phyloP scores from a whole-genome alignment of 2,329 filamentous ascomycete genomes.

The Botrytis cinerea region DNA sequence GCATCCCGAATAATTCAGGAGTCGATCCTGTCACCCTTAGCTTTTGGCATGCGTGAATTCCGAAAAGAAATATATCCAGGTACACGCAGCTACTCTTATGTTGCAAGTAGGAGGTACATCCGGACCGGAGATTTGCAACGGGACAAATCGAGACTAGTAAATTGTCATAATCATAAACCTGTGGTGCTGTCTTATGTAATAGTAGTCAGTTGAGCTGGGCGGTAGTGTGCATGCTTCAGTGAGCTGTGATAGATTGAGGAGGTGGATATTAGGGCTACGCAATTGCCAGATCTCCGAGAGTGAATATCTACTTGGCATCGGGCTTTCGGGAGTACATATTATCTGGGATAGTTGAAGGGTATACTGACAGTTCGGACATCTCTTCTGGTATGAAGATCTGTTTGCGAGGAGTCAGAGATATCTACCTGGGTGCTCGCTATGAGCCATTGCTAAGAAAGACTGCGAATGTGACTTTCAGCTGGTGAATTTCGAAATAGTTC shows the following conservation, averaged over 20 bases:
- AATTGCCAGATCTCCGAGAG: too few relatives aligned
- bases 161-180: too few relatives aligned
- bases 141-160: too few relatives aligned
- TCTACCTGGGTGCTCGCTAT: background rate
- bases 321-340: background rate
- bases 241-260: background rate
- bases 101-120: too few relatives aligned
- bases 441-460: background rate
- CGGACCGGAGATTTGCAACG: too few relatives aligned
- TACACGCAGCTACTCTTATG: too few relatives aligned
- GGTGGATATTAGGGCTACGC: background rate
- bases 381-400: background rate
- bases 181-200: too few relatives aligned
- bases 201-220: too few relatives aligned
- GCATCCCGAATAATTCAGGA: too few relatives aligned
- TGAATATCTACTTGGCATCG: background rate
- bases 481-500: background rate
- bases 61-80: too few relatives aligned
- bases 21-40: too few relatives aligned
- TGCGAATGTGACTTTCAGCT: background rate
- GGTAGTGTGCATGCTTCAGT: background rate
- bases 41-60: rapidly evolving
- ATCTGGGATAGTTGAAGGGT: background rate
- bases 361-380: too few relatives aligned
- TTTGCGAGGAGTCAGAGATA: background rate